phyloP scores from a whole-genome alignment of 179 eudicot species.

The Camellia oleifera region DNA sequence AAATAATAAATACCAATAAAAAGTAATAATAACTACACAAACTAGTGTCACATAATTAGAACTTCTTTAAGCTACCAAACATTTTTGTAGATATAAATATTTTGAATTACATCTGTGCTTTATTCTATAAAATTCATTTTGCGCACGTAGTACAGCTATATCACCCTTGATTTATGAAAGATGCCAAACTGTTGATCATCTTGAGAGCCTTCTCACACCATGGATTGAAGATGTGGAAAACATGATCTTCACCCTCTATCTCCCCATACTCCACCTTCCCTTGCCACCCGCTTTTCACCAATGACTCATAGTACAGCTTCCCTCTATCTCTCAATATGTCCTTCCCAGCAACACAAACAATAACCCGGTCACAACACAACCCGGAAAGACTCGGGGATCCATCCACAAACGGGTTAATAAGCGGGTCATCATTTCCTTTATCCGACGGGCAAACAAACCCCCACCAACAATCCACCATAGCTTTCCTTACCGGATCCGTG shows the following conservation, averaged over 20 bases:
- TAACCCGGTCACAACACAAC: constrained; percentile 32
- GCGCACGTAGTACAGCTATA: not conserved
- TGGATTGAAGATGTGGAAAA: constrained; percentile 35
- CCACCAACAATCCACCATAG: constrained; percentile 35
- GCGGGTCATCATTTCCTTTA: constrained; percentile 33
- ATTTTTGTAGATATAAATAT: too few relatives aligned
- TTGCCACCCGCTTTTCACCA: constrained; percentile 37
- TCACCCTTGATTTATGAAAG: constrained; percentile 32
- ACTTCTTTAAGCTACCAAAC: too few relatives aligned
- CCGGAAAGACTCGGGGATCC: constrained; percentile 29
- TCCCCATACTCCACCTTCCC: constrained; percentile 42
- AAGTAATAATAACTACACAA: too few relatives aligned
- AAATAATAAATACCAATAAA: too few relatives aligned
- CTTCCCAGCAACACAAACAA: constrained; percentile 39
- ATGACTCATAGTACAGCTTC: constrained; percentile 24
- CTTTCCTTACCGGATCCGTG: not conserved
- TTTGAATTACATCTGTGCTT: too few relatives aligned
- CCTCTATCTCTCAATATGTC: constrained; percentile 44
- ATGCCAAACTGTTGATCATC: constrained; percentile 31
- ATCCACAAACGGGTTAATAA: constrained; percentile 40
- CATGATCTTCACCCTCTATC: constrained; percentile 42
- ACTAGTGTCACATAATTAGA: too few relatives aligned
- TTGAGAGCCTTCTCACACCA: constrained; percentile 30
- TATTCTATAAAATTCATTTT: too few relatives aligned
- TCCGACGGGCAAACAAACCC: constrained; percentile 34